Evolutionary conservation across 306 rosid genomes (phyloP).

Genomic region (Acacia acuminata): DNA sequence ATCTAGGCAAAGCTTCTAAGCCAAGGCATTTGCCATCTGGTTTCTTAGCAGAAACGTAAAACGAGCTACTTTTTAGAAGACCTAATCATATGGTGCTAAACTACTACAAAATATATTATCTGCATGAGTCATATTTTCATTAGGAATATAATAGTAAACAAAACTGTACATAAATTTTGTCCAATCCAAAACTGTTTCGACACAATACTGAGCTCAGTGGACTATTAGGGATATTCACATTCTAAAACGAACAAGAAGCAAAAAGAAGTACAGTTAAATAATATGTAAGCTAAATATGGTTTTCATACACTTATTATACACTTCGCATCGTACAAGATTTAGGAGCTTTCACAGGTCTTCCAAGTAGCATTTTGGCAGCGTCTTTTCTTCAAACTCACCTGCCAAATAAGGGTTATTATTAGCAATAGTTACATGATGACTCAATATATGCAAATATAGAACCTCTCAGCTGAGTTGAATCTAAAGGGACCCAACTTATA

Average conservation of each 20-base stretch:
- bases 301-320: background rate
- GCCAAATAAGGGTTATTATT: slow-evolving; percentile 24
- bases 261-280: slow-evolving; percentile 8
- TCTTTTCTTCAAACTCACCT: slow-evolving; percentile 50
- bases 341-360: slow-evolving; percentile 45
- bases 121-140: background rate
- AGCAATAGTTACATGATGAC: slow-evolving; percentile 7
- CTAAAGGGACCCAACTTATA: background rate
- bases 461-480: background rate
- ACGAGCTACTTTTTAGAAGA: background rate
- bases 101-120: background rate
- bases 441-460: background rate
- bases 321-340: slow-evolving; percentile 23
- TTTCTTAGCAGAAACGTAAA: background rate
- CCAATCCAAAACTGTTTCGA: slow-evolving; percentile 11
- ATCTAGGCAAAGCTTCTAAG: background rate
- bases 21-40: background rate
- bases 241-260: slow-evolving; percentile 1
- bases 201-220: slow-evolving; percentile 4
- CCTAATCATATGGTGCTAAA: background rate
- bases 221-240: slow-evolving; percentile 33
- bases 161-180: background rate
- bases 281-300: slow-evolving; percentile 16
- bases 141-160: background rate
- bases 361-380: slow-evolving; percentile 36